Percentiles rank a stretch among this genome's conserved stretches.
Conservation (phyloP, 2,329 filamentous ascomycete genomes). For the Tolypocladium endophyticum region DNA sequence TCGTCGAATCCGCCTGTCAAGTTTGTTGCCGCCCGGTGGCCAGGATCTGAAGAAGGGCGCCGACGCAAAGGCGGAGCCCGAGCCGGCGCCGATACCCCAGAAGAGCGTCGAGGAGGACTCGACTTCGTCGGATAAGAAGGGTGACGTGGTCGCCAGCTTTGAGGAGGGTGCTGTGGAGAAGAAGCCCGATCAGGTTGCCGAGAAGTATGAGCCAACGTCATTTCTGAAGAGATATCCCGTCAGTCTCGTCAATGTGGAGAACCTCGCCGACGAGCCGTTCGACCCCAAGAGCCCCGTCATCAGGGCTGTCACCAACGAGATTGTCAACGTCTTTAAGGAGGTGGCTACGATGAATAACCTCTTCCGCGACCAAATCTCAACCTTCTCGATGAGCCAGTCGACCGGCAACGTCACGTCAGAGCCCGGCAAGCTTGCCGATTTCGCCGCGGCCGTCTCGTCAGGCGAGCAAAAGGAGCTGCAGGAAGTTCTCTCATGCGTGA, state of each 20-base stretch:
- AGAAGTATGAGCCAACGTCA: slow-evolving; percentile 74
- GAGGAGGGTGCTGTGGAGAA: slow-evolving; percentile 67
- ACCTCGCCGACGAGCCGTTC: slow-evolving; percentile 76
- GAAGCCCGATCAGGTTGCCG: slow-evolving; percentile 36
- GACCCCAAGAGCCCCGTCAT: slow-evolving; percentile 86
- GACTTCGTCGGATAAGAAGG: slow-evolving; percentile 56
- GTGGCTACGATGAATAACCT: slow-evolving; percentile 88
- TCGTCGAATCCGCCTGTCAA: slow-evolving; percentile 82
- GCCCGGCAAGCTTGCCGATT: slow-evolving; percentile 89
- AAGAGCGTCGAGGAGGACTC: slow-evolving; percentile 42
- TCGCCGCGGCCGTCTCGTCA: slow-evolving; percentile 91
- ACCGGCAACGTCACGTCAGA: slow-evolving; percentile 92
- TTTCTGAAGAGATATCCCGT: slow-evolving; percentile 89
- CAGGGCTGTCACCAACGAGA: slow-evolving; percentile 88
- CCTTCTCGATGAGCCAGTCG: slow-evolving; percentile 91
- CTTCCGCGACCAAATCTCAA: slow-evolving; percentile 94
- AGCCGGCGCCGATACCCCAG: slow-evolving; percentile 44
- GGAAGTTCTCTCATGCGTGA: slow-evolving; percentile 77
- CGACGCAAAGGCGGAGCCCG: slow-evolving; percentile 36
- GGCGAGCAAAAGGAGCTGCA: slow-evolving; percentile 89
- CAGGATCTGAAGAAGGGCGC: slow-evolving; percentile 37
- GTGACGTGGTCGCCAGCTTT: slow-evolving; percentile 93
- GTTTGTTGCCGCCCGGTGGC: slow-evolving; percentile 60
- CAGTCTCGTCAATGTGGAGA: slow-evolving; percentile 91
- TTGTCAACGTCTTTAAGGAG: slow-evolving; percentile 98